Evolutionary conservation across 768 basidiomycete species (phyloP), one percentile per base, ranked within the genome.

Genomic region (Psilocybe cubensis): DNA sequence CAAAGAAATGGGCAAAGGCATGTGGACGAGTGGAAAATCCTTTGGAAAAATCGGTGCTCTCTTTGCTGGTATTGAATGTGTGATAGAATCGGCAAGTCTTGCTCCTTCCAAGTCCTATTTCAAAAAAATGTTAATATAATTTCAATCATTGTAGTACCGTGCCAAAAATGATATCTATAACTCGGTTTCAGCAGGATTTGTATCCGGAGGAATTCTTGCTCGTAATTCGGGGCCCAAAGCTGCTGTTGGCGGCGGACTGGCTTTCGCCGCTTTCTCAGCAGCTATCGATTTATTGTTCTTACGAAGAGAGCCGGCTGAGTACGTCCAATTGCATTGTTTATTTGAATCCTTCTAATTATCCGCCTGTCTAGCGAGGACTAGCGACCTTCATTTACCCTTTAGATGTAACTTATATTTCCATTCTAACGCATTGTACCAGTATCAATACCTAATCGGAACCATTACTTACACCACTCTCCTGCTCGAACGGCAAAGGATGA

Each of bases 81-180:
- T 94, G 54, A 89, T 98, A 54, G 96, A 98, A 76, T 91, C 88
- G 63, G 96, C 92, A 73, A 69, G 94, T 86, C 18, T 28, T 20
- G 40, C 2, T 20, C n/a, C 21, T 14, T 20, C 14, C 18, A 23
- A 27, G 44, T 33, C 48, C 23, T 25, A 43, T 11, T 52, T 10
- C 17, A 27, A 23, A 24, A 47, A 52, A 38, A 49, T 57, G 25
- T 48, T 27, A 28, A 7, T 51, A 24, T 27, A 43, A n/a, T 43
- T 33, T 41, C 25, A 27, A 40, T 11, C 40, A 55, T 21, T 28
- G 17, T 59, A 97, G 96, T 98, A 97, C 74, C 94, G 96, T 43
- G 96, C 94, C 8, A 94, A 88, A 74, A 96, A 97, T 67, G 96
- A 98, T 71, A 92, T 98, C 64, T 88, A 86, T 54, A 98, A 98